Evolutionary conservation across 768 basidiomycete genomes (phyloP).

Genomic region (Coprinellus micaceus): DNA sequence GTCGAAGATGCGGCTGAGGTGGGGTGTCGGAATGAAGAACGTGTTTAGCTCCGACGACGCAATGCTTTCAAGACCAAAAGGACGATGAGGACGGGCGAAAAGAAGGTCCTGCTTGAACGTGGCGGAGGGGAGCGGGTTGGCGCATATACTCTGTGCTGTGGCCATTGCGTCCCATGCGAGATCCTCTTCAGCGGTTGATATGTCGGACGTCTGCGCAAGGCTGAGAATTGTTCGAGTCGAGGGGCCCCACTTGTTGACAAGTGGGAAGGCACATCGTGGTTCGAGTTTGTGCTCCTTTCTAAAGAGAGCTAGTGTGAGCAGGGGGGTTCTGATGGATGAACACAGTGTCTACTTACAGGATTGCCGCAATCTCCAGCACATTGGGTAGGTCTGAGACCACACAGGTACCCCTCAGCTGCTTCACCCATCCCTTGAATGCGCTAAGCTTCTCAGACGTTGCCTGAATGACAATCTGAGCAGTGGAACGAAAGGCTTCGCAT

Average conservation of each 20-base stretch:
- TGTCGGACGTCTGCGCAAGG: not conserved
- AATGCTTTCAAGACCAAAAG: not conserved
- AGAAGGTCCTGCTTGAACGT: not conserved
- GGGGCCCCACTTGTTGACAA: not conserved
- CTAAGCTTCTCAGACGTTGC: not conserved
- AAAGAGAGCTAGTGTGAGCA: not conserved
- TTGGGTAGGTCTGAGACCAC: not conserved
- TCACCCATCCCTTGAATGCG: not conserved
- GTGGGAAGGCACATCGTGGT: not conserved
- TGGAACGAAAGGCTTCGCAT: not conserved
- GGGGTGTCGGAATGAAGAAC: not conserved
- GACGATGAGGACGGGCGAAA: not conserved
- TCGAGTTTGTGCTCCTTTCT: not conserved
- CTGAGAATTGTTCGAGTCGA: not conserved
- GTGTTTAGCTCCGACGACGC: not conserved
- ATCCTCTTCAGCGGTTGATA: not conserved
- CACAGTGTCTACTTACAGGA: not conserved
- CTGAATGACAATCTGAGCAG: not conserved
- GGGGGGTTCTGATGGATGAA: not conserved
- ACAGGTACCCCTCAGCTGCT: not conserved
- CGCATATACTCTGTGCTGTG: not conserved
- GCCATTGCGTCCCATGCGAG: not conserved
- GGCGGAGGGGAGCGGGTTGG: not conserved
- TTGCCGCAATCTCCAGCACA: not conserved
- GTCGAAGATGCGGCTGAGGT: not conserved